A percentile compares a stretch with the other conserved stretches of the same genome.
Conservation (phyloP, 1,284 basidiomycete species). For the Cryptococcus wingfieldii region DNA sequence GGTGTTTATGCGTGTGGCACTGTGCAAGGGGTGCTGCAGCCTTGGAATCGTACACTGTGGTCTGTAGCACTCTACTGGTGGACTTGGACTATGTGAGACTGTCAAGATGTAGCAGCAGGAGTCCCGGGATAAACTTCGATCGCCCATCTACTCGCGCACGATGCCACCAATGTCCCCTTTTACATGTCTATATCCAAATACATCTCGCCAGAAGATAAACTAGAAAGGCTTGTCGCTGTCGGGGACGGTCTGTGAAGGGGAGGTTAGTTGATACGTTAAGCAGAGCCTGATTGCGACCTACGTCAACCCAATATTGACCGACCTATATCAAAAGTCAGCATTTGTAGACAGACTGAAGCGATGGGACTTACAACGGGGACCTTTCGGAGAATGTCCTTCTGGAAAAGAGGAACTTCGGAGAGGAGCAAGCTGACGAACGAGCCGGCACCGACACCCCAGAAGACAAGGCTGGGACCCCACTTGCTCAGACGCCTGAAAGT, state of each 20-base stretch:
- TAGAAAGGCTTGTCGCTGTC: conserved; percentile 50
- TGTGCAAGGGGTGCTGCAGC: neutral
- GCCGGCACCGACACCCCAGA: conserved; percentile 45
- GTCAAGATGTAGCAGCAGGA: neutral
- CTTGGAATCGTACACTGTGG: too few relatives aligned
- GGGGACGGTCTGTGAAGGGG: conserved; percentile 29
- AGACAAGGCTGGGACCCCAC: conserved; percentile 27
- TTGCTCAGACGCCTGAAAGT: conserved; percentile 29
- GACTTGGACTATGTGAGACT: neutral
- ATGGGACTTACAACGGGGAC: conserved; percentile 39
- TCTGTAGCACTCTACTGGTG: neutral
- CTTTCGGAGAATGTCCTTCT: conserved; percentile 45
- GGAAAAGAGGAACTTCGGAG: conserved; percentile 44
- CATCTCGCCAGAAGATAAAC: conserved; percentile 1
- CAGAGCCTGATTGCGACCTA: neutral
- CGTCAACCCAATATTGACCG: conserved; percentile 19
- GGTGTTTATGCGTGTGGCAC: neutral
- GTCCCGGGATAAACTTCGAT: neutral
- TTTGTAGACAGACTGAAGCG: neutral
- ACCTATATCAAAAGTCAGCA: conserved; percentile 16
- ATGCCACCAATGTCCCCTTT: conserved; percentile 2
- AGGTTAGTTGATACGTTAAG: neutral
- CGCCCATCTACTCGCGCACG: neutral
- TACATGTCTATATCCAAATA: neutral
- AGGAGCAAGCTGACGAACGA: conserved; percentile 44